Percentiles rank a stretch among this genome's conserved stretches.
Conservation (phyloP, 768 basidiomycete species). For the Hydnum rufescens region DNA sequence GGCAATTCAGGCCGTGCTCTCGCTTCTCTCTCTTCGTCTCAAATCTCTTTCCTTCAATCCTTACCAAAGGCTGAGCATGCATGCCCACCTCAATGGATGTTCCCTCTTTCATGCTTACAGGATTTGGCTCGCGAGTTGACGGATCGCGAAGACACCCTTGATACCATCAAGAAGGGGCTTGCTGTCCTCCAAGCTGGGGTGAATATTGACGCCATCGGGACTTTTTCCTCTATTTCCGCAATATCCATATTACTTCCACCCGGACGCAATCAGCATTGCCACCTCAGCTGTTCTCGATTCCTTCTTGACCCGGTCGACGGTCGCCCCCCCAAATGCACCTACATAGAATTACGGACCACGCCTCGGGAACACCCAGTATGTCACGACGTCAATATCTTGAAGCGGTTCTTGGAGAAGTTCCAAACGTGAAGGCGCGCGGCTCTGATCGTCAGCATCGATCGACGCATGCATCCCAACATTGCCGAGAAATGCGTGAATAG, state of each 20-base stretch:
- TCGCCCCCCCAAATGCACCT: conserved; percentile 35
- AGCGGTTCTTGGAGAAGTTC: conserved; percentile 41
- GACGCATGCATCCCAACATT: conserved; percentile 35
- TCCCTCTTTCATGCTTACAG: conserved; percentile 43
- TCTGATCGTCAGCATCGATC: conserved; percentile 58
- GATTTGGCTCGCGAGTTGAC: conserved; percentile 32
- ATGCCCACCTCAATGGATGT: conserved; percentile 71
- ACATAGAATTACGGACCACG: conserved; percentile 71
- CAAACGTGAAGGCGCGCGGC: conserved; percentile 36
- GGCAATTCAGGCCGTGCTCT: conserved; percentile 28
- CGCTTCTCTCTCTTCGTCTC: conserved; percentile 27
- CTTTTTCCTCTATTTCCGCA: conserved; percentile 59
- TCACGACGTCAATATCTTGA: conserved; percentile 38
- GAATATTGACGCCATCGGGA: conserved; percentile 28
- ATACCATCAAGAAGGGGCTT: conserved; percentile 26
- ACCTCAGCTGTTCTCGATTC: conserved; percentile 43
- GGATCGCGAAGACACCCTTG: background rate
- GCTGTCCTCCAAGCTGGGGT: conserved; percentile 22
- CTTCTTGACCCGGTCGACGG: conserved; percentile 27
- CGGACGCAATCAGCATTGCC: conserved; percentile 30
- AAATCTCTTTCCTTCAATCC: conserved; percentile 36
- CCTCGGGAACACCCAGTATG: conserved; percentile 44
- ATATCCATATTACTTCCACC: conserved; percentile 60
- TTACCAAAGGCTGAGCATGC: conserved; percentile 72
- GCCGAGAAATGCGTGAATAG: conserved; percentile 36